Evolutionary conservation across 208 protist species (phyloP).

Genomic region (Zelonia costaricensis): DNA sequence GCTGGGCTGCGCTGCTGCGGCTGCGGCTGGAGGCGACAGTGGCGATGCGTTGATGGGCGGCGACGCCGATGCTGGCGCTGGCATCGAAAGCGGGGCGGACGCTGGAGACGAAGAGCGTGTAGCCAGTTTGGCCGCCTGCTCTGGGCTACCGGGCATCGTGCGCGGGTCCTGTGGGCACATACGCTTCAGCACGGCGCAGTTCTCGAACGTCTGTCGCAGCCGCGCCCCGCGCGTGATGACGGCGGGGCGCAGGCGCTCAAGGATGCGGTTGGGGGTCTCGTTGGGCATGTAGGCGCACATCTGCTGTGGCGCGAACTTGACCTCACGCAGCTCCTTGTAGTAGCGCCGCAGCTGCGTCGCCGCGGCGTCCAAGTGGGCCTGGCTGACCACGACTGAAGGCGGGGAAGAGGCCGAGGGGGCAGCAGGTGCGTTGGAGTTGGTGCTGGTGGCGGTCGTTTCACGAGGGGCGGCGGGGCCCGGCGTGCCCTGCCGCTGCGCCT

Average conservation of each 20-base stretch:
- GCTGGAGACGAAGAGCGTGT: background rate
- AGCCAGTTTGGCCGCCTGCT: no score
- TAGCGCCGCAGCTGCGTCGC: slow-evolving; percentile 51
- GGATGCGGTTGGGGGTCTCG: slow-evolving; percentile 58
- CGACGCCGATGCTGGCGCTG: no score
- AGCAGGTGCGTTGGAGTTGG: background rate
- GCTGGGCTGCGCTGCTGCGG: no score
- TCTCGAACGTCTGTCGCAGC: slow-evolving; percentile 36
- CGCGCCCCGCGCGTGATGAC: slow-evolving; percentile 26
- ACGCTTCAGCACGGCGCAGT: slow-evolving; percentile 26
- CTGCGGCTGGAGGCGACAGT: no score
- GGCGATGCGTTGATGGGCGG: no score
- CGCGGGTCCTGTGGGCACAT: slow-evolving; percentile 28
- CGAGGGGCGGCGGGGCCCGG: background rate
- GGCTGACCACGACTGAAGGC: slow-evolving; percentile 17
- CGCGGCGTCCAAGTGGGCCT: slow-evolving; percentile 42
- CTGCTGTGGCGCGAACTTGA: slow-evolving; percentile 61
- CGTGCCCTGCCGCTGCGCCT: slow-evolving; percentile 8
- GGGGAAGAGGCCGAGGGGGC: background rate
- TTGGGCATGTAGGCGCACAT: slow-evolving; percentile 70
- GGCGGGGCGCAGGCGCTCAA: slow-evolving; percentile 64
- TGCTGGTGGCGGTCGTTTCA: background rate
- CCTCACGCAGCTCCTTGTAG: slow-evolving; percentile 63
- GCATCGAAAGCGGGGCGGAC: background rate
- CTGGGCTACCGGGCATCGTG: slow-evolving; percentile 8